Base-by-base conservation (phyloP, 2,329 filamentous ascomycete species). In the Colletotrichum sp. region DNA sequence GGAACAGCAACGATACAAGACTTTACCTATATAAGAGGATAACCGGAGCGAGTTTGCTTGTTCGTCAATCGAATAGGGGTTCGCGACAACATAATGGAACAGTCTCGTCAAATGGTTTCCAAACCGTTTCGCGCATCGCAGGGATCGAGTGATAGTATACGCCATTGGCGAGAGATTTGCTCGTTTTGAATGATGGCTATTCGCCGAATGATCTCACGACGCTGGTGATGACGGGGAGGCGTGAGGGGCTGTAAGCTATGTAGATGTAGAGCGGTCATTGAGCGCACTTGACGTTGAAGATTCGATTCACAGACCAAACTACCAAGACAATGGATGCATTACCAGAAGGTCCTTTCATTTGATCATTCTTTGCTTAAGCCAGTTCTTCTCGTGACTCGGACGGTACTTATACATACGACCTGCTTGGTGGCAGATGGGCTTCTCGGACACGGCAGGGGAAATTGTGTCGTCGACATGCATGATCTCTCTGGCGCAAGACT, bases 401-500 rank as follows among this genome's bases (percentile, higher is more conserved):
- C 38, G 18, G 8, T 11, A 5, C 18, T 47, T n/a, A 47, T 47
- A 47, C 9, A 0, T 21, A 47, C 3, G 6, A 6, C 3, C 9
- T 21, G 18, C 43, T 1, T 4, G 18, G 11, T 47, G 43, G 11
- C 43, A 13, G 18, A 47, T 47, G 11, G 38, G 38, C 38, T 47
- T n/a, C 18, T 12, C 18, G 33, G 12, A 12, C 38, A 47, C 38
- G 9, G 18, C 38, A 4, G 9, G 38, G 38, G 38, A 0, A 12
- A 12, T 4, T 1, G 6, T 47, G 1, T 47, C 1, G 0, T 47
- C 2, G n/a, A 3, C 0, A 4, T 7, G 5, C 43, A 47, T 47
- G 18, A 13, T 2, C 2, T 47, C 43, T 21, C 3, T 21, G 18
- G 3, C 18, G 43, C 18, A 47, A 21, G 43, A 4, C 43, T 47